Conservation (phyloP, 345 rosid species). For the Hibiscus syriacus region DNA sequence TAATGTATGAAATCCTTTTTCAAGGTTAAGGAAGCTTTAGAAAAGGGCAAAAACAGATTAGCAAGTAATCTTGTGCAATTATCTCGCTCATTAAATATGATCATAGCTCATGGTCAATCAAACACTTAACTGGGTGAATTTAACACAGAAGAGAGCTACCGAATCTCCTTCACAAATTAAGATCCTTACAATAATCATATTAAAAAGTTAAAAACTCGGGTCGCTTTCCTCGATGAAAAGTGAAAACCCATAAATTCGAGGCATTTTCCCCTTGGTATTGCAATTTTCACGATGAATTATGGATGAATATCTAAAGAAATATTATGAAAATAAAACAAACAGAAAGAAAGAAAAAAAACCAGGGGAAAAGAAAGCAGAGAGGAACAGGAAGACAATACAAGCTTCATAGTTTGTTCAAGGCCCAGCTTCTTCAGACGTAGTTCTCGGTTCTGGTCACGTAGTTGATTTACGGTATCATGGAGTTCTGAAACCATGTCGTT, state of each 20-base stretch:
- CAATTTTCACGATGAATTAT: background rate
- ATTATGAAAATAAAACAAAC: background rate
- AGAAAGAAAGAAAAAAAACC: background rate
- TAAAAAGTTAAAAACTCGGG: background rate
- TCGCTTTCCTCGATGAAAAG: background rate
- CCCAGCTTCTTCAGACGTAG: background rate
- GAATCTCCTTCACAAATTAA: background rate
- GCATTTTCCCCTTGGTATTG: background rate
- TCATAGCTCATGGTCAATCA: no score
- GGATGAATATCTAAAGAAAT: background rate
- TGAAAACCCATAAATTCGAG: background rate
- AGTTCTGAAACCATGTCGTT: background rate
- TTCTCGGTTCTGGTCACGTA: background rate
- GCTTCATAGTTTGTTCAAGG: background rate
- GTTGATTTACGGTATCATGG: no score
- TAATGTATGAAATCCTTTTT: background rate
- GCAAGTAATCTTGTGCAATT: background rate
- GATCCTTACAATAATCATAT: background rate
- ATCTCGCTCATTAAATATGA: no score
- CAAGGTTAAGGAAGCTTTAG: background rate
- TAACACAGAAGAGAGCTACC: background rate
- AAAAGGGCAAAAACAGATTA: background rate
- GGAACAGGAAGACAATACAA: background rate
- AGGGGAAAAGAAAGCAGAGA: background rate
- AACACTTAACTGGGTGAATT: background rate